Evolutionary conservation across 1,139 yeast genomes (phyloP).

Genomic region (Candida sanyaensis): DNA sequence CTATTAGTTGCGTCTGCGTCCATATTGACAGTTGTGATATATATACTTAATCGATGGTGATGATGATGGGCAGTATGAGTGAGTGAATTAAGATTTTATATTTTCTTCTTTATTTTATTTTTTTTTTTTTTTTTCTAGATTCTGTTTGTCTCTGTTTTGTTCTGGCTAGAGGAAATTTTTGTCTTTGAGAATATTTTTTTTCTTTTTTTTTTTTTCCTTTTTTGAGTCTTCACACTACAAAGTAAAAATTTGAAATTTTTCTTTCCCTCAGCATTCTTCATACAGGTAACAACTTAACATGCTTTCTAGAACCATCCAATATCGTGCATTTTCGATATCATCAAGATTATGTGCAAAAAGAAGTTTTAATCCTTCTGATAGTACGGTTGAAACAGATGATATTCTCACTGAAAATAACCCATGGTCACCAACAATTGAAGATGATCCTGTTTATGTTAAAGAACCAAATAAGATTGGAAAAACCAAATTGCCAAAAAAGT

Average conservation of each 20-base stretch:
- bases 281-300: no score
- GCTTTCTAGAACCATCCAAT: not conserved
- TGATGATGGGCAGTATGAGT: no score
- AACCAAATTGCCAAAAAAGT: conserved; percentile 40
- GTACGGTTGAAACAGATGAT: conserved; percentile 45
- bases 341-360: conserved; percentile 12
- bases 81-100: not conserved
- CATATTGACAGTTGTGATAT: conserved; percentile 38
- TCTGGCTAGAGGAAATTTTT: not conserved
- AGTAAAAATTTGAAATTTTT: not conserved
- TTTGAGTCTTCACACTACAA: conserved; percentile 1
- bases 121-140: conserved; percentile 7
- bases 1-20: conserved; percentile 79
- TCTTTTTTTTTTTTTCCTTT: no score
- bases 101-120: conserved; percentile 1
- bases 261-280: no score
- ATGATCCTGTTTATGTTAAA: conserved; percentile 36
- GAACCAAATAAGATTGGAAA: conserved; percentile 24
- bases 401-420: conserved; percentile 46
- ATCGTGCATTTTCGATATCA: not conserved
- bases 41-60: conserved; percentile 5
- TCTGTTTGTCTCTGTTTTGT: not conserved
- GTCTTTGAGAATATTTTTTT: no score
- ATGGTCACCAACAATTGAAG: conserved; percentile 49
- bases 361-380: conserved; percentile 30